Evolutionary conservation across 2,329 filamentous ascomycete species (phyloP), one percentile per base, ranked within the genome.

Genomic region (Sarocladiaceae sp.): DNA sequence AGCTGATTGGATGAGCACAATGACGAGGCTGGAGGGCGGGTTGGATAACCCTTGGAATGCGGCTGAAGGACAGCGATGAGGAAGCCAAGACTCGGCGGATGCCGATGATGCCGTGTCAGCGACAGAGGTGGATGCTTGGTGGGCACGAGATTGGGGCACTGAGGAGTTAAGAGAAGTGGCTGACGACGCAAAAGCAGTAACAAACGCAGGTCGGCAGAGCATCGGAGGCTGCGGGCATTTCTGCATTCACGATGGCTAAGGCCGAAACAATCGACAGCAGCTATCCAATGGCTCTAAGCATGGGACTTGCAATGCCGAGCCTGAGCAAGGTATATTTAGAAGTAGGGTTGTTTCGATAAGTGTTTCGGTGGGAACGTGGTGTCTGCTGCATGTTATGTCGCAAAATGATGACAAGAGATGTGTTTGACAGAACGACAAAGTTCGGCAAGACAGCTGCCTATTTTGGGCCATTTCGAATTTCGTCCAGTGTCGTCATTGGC

Each of bases 1-100:
- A 28, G 4, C 5, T 48, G 26, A 48, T 48, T 48, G 44, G 44
- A n/a, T 25, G 44, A 15, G 4, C 4, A 15, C 6, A 17, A 11
- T 48, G 44, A 33, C 44, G 23, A 48, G 44, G 44, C 44, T 48
- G 44, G 25, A 20, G 12, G 37, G n/a, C 22, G 12, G 40, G 40
- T 28, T 46, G 25, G 40, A 46, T 29, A n/a, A 8, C 20, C 25
- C 40, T 13, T 46, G n/a, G 12, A 46, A 42, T 22, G 37, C 7
- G 12, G 18, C 17, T 7, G 37, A 42, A 42, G 25, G 12, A 29
- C 22, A 26, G 25, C 17, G 40, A 46, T 20, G 40, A 26, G 17
- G 17, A 26, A 29, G 40, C 40, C 40, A 46, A 29, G 40, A 46
- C 7, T 22, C 8, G 18, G 6, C 4, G 5, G 40, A n/a, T 46